A percentile compares a stretch with the other conserved stretches of the same genome.
phyloP scores from a whole-genome alignment of 306 rosid species.

The Acacia melanoxylon region DNA sequence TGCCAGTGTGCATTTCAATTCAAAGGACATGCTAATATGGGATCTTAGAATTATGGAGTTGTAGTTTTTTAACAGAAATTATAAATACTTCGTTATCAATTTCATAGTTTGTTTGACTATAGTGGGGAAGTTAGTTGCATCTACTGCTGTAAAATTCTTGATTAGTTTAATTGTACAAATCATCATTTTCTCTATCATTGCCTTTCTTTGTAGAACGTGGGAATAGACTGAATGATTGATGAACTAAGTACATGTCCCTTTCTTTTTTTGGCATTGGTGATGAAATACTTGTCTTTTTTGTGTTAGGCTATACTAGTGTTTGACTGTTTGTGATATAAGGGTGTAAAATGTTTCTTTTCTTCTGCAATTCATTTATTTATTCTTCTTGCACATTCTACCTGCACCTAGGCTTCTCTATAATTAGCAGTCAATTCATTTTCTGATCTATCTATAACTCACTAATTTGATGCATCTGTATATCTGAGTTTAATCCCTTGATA shows the following conservation, averaged over 20 bases:
- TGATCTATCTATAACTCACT: not conserved
- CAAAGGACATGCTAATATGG: not conserved
- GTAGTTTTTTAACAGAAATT: not conserved
- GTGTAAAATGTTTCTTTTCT: not conserved
- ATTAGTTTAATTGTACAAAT: not conserved
- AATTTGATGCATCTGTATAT: not conserved
- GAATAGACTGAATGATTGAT: not conserved
- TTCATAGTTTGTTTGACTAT: not conserved
- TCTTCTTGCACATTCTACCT: not conserved
- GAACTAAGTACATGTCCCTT: not conserved
- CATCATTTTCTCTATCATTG: not conserved
- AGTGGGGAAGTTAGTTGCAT: not conserved
- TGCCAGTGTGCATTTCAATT: conserved; percentile 19
- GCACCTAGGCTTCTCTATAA: not conserved
- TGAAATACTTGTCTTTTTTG: not conserved
- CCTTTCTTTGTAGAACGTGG: not conserved
- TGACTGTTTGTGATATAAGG: not conserved
- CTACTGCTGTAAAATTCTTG: not conserved
- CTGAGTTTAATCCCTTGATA: not conserved
- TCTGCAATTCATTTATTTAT: conserved; percentile 6
- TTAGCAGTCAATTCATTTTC: not conserved
- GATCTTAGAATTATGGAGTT: not conserved
- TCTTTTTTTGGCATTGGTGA: not conserved
- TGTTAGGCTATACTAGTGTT: not conserved
- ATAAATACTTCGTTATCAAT: not conserved